Evolutionary conservation across 148 eudicot genomes (phyloP).

Genomic region (Bassia scoparia): DNA sequence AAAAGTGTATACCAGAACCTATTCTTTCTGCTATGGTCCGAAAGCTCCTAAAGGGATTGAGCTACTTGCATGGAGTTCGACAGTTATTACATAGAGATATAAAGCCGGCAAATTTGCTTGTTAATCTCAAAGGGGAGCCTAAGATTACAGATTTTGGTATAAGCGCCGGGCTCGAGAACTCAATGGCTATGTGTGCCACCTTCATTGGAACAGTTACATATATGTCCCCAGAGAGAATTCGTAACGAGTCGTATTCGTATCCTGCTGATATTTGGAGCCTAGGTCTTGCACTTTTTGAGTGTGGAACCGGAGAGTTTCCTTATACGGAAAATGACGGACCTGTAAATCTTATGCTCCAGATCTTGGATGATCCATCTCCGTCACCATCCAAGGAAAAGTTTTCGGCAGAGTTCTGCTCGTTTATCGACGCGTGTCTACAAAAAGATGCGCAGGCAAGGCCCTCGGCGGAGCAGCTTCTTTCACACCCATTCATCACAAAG

Average conservation of each 20-base stretch:
- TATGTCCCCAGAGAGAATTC: conserved; percentile 96
- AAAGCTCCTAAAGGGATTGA: conserved; percentile 85
- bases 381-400: conserved; percentile 59
- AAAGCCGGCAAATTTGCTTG: conserved; percentile 95
- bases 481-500: conserved; percentile 73
- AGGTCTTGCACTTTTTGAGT: conserved; percentile 94
- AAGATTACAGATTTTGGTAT: conserved; percentile 98
- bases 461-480: conserved; percentile 93
- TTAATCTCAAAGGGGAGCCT: conserved; percentile 92
- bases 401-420: conserved; percentile 87
- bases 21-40: conserved; percentile 73
- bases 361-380: conserved; percentile 94
- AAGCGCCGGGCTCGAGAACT: conserved; percentile 95
- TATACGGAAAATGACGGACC: conserved; percentile 84
- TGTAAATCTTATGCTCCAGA: conserved; percentile 96
- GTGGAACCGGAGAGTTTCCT: conserved; percentile 94
- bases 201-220: conserved; percentile 97
- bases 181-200: conserved; percentile 99
- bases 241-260: conserved; percentile 88
- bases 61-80: conserved; percentile 81
- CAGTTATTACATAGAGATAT: conserved; percentile 93
- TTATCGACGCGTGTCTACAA: conserved; percentile 76
- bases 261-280: conserved; percentile 99
- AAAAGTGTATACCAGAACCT: conserved; percentile 70
- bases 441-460: conserved; percentile 85